phyloP scores from a whole-genome alignment of 352 stramenopile species.

The Pythium utonaiense region DNA sequence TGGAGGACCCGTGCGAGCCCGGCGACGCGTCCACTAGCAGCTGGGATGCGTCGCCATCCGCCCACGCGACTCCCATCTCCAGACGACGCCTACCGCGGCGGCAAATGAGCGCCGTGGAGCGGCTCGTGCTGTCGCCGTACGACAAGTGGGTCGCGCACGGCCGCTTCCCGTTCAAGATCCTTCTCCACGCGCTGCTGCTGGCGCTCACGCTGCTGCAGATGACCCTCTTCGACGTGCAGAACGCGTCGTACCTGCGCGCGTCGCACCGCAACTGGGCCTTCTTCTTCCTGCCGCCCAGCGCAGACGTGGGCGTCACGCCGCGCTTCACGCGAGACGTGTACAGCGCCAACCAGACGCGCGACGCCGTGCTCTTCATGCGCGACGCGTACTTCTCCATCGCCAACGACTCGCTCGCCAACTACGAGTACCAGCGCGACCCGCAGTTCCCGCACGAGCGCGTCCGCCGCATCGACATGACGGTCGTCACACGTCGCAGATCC shows the following conservation, averaged over 20 bases:
- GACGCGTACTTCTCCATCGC: slow-evolving; percentile 77
- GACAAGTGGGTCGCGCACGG: slow-evolving; percentile 70
- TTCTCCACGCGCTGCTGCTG: slow-evolving; percentile 73
- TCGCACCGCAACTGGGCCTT: slow-evolving; percentile 84
- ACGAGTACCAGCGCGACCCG: slow-evolving; percentile 51
- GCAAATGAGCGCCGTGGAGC: slow-evolving; percentile 47
- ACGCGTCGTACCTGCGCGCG: slow-evolving; percentile 79
- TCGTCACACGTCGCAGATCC: slow-evolving; percentile 6
- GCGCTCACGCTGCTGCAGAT: slow-evolving; percentile 70
- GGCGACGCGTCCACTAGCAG: neutral
- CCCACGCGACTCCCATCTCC: neutral
- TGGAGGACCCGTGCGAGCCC: neutral
- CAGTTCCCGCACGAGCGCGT: neutral
- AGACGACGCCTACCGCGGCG: neutral
- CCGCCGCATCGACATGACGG: slow-evolving; percentile 18
- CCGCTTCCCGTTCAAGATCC: slow-evolving; percentile 83
- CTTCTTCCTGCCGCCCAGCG: slow-evolving; percentile 69
- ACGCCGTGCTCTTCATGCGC: slow-evolving; percentile 58
- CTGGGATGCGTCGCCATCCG: neutral
- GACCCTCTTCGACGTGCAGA: slow-evolving; percentile 74
- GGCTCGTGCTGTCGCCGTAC: slow-evolving; percentile 71
- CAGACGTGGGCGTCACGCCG: slow-evolving; percentile 50
- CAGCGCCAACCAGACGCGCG: slow-evolving; percentile 70
- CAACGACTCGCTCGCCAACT: slow-evolving; percentile 71
- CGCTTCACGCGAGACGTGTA: slow-evolving; percentile 68